Conservation (phyloP, 108 stramenopile species). For the Nitzschia sp. region DNA sequence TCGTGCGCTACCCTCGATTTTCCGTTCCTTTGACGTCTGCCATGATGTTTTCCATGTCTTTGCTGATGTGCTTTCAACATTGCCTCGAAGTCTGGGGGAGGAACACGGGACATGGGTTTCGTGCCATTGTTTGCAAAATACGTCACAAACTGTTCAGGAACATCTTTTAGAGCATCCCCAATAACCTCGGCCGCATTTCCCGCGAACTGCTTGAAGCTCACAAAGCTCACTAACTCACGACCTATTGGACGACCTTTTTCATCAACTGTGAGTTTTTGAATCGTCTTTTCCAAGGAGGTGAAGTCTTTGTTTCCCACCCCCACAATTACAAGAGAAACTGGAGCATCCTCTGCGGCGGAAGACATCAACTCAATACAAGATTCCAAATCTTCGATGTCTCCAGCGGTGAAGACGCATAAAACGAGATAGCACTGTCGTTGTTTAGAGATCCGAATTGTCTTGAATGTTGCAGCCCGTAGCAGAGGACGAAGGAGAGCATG, state of each 20-base stretch:
- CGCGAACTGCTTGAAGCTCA: conserved; percentile 53
- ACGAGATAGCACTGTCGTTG: conserved; percentile 49
- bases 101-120: conserved; percentile 41
- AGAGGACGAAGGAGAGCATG: conserved; percentile 61
- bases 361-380: conserved; percentile 56
- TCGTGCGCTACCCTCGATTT: not conserved
- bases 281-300: conserved; percentile 50
- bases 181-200: conserved; percentile 48
- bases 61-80: not conserved
- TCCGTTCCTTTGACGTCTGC: not conserved
- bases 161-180: conserved; percentile 43
- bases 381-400: conserved; percentile 73
- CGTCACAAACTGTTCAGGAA: conserved; percentile 68
- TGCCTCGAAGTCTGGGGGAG: conserved; percentile 23
- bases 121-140: conserved; percentile 48
- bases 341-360: conserved; percentile 56
- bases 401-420: conserved; percentile 86
- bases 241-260: conserved; percentile 46
- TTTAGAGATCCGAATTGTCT: conserved; percentile 38
- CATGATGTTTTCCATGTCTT: too few species aligned
- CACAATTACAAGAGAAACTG: conserved; percentile 76
- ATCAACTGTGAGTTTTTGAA: conserved; percentile 42
- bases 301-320: conserved; percentile 81
- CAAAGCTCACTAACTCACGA: conserved; percentile 80
- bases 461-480: conserved; percentile 53